Percentiles rank a stretch among this genome's conserved stretches.
Evolutionary conservation across 78 protist species (phyloP).

Genomic region (Isochrysis galbana): DNA sequence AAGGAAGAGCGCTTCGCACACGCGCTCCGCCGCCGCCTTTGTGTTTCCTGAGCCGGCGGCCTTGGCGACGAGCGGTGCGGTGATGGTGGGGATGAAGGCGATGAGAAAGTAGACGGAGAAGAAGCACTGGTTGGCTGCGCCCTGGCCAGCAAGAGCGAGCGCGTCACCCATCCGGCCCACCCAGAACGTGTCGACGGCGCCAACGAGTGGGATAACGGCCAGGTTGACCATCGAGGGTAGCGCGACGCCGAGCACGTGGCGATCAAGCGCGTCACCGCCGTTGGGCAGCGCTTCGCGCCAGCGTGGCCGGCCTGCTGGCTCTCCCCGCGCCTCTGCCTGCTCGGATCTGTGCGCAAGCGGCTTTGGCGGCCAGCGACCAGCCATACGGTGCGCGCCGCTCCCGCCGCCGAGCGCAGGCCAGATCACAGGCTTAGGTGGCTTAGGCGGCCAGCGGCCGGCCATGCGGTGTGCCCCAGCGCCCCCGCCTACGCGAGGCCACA

Average conservation of each 20-base stretch:
- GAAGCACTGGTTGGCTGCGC: neutral
- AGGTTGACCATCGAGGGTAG: neutral
- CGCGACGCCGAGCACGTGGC: neutral
- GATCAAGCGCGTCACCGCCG: no score
- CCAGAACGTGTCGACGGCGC: constrained; percentile 20
- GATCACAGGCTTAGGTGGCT: no score
- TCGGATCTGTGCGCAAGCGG: no score
- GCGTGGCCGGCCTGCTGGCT: no score
- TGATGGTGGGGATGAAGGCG: neutral
- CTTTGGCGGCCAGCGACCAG: no score
- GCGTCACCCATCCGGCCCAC: constrained; percentile 14
- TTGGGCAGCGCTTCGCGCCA: no score
- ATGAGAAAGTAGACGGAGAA: neutral
- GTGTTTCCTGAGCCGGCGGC: neutral
- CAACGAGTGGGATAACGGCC: neutral
- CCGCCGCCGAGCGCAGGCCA: no score
- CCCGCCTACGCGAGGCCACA: no score
- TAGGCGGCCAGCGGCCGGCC: no score
- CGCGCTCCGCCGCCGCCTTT: neutral
- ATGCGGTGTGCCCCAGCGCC: no score
- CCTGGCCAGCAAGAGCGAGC: neutral
- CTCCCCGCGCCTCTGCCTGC: no score
- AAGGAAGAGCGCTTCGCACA: constrained; percentile 3
- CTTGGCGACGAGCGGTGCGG: neutral
- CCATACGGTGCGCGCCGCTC: no score